These are phyloP conservation scores for Camelina neglecta DNA, from an alignment of 345 rosid species.

Conservation along the genomic window DNA sequence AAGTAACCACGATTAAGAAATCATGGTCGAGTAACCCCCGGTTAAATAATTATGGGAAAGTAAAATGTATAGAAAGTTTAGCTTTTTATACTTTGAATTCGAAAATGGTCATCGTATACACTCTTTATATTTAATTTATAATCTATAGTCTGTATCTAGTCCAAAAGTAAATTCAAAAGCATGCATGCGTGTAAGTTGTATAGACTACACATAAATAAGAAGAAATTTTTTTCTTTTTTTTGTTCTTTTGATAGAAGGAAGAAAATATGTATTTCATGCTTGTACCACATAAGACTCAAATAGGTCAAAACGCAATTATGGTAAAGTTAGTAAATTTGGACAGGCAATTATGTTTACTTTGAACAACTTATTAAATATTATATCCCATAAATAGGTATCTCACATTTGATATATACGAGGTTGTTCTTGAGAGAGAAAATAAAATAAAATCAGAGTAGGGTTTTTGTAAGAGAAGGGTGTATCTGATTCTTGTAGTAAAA, in stretches of 20 bases:
- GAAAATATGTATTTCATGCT: background rate
- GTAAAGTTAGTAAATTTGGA: background rate
- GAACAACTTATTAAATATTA: background rate
- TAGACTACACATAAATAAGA: background rate
- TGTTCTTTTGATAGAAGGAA: too few species aligned
- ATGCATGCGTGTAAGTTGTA: background rate
- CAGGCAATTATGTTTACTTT: background rate
- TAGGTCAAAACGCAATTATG: background rate
- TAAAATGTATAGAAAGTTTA: background rate
- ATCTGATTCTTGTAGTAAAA: slow-evolving; percentile 26
- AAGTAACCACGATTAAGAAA: background rate
- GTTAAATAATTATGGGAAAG: background rate
- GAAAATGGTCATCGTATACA: background rate
- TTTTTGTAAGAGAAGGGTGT: slow-evolving; percentile 24
- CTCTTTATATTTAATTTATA: too few species aligned
- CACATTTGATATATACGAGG: background rate
- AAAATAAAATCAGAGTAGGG: slow-evolving; percentile 26
- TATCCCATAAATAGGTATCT: background rate
- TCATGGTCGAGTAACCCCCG: background rate
- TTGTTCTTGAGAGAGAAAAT: slow-evolving; percentile 19
- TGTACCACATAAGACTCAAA: background rate
- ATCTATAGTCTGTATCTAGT: background rate
- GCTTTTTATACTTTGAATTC: background rate
- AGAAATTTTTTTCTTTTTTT: too few species aligned
- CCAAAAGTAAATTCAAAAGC: background rate